Evolutionary conservation across 1,139 yeast species (phyloP), one percentile per base, ranked within the genome.

Genomic region (Debaryomyces udenii): DNA sequence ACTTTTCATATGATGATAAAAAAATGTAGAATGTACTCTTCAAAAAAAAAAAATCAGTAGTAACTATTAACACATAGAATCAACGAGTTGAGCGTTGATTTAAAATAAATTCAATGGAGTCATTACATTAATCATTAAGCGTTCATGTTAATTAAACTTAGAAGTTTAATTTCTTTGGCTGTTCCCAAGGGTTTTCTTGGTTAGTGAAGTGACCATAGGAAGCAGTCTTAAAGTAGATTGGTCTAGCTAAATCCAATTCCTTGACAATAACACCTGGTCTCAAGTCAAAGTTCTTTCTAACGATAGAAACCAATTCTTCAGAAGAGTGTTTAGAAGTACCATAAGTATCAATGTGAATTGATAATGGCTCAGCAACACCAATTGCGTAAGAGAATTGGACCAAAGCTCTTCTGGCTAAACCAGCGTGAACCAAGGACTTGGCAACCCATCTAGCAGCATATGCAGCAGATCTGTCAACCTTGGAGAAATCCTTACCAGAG

Each of bases 381-480:
- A 93, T 93, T 66, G 99, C 99, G 70, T 93, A 93, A 41, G 99
- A 93, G 77, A 90, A 89, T 79, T 93, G 99, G 50, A 93, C 99
- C 63, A 93, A 83, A 51, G 93, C 96, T 79, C 99, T 90, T 77
- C 88, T 87, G 62, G 97, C 96, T 61, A 94, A 81, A 54, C 95
- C 94, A 53, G 99, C 96, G 59, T 80, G 78, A 53, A 93, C 95
- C 62, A 93, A 81, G 46, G 99, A 93, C 80, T 93, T 93, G 70
- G 99, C 99, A 60, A 93, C 97, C 99, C 99, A 94, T 80, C 99
- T 90, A 59, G 99, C 99, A 64, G 99, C 98, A 68, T 93, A 93
- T 56, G 99, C 99, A 66, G 99, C 99, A 55, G 99, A 93, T 80
- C 99, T 89, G 75, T 93, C 99, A 64, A 93, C 99, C 82, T 93